Base-by-base conservation (phyloP, 73 alveolate genomes). In the Paramecium octaurelia region DNA sequence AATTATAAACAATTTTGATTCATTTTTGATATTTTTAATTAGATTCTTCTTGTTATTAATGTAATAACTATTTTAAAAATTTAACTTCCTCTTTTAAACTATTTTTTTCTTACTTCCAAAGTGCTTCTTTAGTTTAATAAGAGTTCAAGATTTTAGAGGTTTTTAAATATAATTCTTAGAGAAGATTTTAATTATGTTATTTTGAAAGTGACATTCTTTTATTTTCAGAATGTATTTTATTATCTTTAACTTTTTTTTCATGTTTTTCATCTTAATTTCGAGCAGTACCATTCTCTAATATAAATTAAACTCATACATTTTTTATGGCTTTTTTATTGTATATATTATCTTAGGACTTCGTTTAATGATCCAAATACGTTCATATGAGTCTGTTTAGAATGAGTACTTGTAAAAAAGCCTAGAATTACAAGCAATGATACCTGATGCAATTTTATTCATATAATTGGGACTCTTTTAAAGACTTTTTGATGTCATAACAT, bases 391-490 rank as follows among this genome's bases (percentile, higher is more conserved):
- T 64, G 31, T 64, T 64, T 64, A 4, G 42, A 64, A 64, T 64
- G 84, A 31, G 84, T 64, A 24, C 84, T 64, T 8, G 84, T 64
- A 64, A 64, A 64, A 64, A 64, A 64, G 42, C 84, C 84, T 64
- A 12, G 16, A 31, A 12, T 23, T 31, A 27, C 0, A 48, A 31
- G 2, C 24, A 64, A 64, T 27, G 6, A 64, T 31, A 64, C 84
- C 84, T 64, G 84, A 31, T 64, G 44, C 27, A 64, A 31, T 31
- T 64, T 64, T 64, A 64, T 24, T 64, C 35, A 64, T 10, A 64
- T 34, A 27, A 18, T 64, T 64, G 21, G 84, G 84, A 64, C 84
- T 64, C 31, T 11, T 21, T 64, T 64, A 64, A 11, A 64, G 27
- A 64, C 84, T 64, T 64, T 64, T 64, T 1, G 84, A 64, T 31